Conservation (phyloP, 306 rosid species). For the Astragalus membranaceus region DNA sequence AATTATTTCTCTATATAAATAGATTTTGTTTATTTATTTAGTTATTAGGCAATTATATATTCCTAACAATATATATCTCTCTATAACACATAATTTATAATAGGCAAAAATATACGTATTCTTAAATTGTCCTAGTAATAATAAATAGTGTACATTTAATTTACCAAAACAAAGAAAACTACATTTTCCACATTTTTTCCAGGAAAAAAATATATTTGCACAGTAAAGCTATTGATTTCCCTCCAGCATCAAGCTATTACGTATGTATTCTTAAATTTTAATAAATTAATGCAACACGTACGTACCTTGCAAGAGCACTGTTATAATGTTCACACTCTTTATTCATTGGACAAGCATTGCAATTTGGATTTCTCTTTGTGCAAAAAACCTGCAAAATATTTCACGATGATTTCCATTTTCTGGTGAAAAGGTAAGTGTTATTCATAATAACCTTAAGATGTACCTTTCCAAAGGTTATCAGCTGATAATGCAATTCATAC, state of each 20-base stretch:
- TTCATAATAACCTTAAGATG: neutral
- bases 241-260: neutral
- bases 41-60: no score
- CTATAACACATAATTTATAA: no score
- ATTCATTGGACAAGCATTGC: constrained; percentile 67
- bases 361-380: constrained; percentile 54
- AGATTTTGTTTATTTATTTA: no score
- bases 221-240: neutral
- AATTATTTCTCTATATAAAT: no score
- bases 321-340: constrained; percentile 45
- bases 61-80: no score
- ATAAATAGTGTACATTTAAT: neutral
- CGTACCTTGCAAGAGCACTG: constrained; percentile 59
- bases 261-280: neutral
- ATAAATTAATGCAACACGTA: neutral
- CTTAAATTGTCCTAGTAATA: no score
- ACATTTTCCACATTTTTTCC: neutral
- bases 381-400: constrained; percentile 51
- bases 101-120: no score
- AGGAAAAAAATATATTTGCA: neutral
- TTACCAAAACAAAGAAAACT: neutral
- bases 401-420: neutral
- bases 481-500: constrained; percentile 70
- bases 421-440: neutral
- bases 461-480: constrained; percentile 90